Conservation (phyloP, 139 green algal species). For the Eudorina sp. region DNA sequence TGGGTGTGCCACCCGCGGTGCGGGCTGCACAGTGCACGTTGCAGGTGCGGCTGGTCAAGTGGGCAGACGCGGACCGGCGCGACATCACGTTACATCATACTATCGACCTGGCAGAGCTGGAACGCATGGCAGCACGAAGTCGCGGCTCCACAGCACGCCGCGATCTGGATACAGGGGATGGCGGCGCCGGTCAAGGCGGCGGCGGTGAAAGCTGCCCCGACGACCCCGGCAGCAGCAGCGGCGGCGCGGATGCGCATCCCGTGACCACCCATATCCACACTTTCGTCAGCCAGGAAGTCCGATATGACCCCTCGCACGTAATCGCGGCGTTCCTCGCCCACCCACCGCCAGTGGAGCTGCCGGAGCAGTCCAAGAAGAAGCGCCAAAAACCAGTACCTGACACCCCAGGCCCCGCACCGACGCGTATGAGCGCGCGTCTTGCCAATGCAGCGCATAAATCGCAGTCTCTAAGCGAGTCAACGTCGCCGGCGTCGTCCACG, state of each 20-base stretch:
- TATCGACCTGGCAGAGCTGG: not conserved
- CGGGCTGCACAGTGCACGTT: constrained; percentile 24
- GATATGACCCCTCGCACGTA: not conserved
- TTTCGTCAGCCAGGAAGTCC: constrained; percentile 27
- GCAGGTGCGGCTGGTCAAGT: constrained; percentile 46
- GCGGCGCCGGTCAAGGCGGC: not conserved
- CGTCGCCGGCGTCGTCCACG: not conserved
- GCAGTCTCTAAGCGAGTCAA: not conserved
- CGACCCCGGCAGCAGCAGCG: not conserved
- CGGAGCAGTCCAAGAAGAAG: not conserved
- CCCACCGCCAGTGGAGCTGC: constrained; percentile 17
- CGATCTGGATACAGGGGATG: not conserved
- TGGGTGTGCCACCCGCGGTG: not conserved
- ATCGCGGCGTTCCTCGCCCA: not conserved
- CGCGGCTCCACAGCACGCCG: too few species aligned
- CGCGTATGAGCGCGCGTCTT: not conserved
- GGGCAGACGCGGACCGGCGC: constrained; percentile 44
- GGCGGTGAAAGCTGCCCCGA: not conserved
- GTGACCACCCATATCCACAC: not conserved
- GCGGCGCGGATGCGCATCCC: too few species aligned
- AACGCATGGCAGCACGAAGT: not conserved
- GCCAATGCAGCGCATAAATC: not conserved
- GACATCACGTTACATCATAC: not conserved
- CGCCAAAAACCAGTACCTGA: not conserved
- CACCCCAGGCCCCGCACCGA: not conserved